A percentile compares a stretch with the other conserved stretches of the same genome.
Evolutionary conservation across 305 asterid genomes (phyloP).

Genomic region (Fraxinus dipetala): DNA sequence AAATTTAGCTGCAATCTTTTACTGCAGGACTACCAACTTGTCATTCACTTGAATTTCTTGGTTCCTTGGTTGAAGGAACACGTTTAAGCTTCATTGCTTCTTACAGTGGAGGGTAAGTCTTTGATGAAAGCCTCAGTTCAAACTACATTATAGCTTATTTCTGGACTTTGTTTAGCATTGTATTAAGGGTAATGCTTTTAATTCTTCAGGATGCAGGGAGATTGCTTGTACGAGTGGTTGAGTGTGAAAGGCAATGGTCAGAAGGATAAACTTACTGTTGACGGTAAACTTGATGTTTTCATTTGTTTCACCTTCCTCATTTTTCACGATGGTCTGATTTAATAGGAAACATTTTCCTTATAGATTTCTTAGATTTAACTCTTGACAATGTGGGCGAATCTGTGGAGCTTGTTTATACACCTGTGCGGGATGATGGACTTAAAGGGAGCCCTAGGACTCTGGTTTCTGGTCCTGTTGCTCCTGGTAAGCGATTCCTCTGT

Average conservation of each 20-base stretch:
- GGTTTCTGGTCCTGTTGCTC: slow-evolving; percentile 66
- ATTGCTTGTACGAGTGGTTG: slow-evolving; percentile 82
- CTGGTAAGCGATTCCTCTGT: slow-evolving; percentile 54
- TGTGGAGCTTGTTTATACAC: slow-evolving; percentile 77
- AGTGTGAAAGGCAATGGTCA: slow-evolving; percentile 58
- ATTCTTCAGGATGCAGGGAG: slow-evolving; percentile 77
- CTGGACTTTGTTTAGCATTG: slow-evolving; percentile 16
- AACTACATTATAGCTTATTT: slow-evolving; percentile 20
- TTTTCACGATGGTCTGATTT: slow-evolving; percentile 23
- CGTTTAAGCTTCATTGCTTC: slow-evolving; percentile 62
- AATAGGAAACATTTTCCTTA: slow-evolving; percentile 19
- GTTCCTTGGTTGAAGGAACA: slow-evolving; percentile 83
- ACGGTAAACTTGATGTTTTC: slow-evolving; percentile 42
- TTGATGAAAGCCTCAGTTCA: slow-evolving; percentile 1
- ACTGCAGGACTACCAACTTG: slow-evolving; percentile 84
- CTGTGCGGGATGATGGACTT: slow-evolving; percentile 84
- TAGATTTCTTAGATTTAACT: slow-evolving; percentile 79
- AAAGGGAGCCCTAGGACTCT: slow-evolving; percentile 59
- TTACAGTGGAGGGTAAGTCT: slow-evolving; percentile 83
- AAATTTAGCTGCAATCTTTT: slow-evolving; percentile 17
- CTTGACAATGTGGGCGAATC: slow-evolving; percentile 66
- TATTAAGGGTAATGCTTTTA: slow-evolving; percentile 23
- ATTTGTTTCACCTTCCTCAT: slow-evolving; percentile 14
- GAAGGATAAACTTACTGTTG: slow-evolving; percentile 58
- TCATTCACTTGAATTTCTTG: slow-evolving; percentile 76